Conservation (phyloP, 345 rosid species). For the Ailanthus altissimus region DNA sequence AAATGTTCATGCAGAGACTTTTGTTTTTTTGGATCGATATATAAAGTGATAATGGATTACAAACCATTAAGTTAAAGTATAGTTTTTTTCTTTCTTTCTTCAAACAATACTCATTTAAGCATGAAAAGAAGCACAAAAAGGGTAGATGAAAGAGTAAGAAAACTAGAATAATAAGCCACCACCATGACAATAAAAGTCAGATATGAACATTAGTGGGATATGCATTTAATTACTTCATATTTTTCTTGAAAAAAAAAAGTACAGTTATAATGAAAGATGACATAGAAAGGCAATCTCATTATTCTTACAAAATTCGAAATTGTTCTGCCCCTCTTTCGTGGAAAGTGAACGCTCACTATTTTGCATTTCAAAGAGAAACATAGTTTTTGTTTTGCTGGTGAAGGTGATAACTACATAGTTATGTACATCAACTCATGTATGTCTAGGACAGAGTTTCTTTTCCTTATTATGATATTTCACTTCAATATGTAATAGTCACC, state of each 20-base stretch:
- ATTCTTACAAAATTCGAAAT: not conserved
- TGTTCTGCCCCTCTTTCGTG: conserved; percentile 16
- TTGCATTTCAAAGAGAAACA: not conserved
- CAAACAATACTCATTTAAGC: conserved; percentile 5
- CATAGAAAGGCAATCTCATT: conserved; percentile 23
- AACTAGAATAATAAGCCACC: conserved; percentile 22
- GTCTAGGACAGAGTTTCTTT: not conserved
- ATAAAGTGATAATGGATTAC: conserved; percentile 35
- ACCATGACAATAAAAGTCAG: not conserved
- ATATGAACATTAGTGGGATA: conserved; percentile 30
- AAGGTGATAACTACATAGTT: not conserved
- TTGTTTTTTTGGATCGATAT: conserved; percentile 2
- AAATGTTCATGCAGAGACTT: not conserved
- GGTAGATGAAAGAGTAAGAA: not conserved
- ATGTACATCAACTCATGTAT: not conserved
- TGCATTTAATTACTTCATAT: conserved; percentile 2
- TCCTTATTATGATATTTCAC: not conserved
- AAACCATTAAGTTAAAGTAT: conserved; percentile 4
- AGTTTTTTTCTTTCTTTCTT: not conserved
- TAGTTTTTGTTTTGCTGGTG: conserved; percentile 1
- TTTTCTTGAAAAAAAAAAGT: conserved; percentile 8
- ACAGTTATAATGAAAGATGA: conserved; percentile 29
- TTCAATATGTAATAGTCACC: not conserved
- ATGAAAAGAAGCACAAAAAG: conserved; percentile 9
- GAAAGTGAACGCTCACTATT: conserved; percentile 13